Percentiles rank a stretch among this genome's conserved stretches.
Evolutionary conservation across 192 early-diverging fungal species (phyloP).

Genomic region (Irineochytrium annulatum): DNA sequence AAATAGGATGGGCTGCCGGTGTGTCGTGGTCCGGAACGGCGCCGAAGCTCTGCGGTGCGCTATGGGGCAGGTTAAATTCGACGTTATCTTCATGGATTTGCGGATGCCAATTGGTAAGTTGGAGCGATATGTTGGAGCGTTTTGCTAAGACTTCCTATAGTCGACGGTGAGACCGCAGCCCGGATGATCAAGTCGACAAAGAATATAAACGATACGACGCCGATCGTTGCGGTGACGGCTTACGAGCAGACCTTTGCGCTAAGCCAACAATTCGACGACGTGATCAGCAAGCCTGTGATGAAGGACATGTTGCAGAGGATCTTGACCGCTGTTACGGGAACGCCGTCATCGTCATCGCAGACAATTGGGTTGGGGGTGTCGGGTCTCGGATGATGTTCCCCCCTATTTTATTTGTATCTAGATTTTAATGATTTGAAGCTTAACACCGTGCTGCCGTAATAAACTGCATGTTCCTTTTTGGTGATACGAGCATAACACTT

Average conservation of each 20-base stretch:
- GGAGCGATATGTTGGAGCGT: neutral
- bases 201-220: conserved; percentile 79
- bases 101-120: conserved; percentile 87
- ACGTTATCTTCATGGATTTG: conserved; percentile 91
- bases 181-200: conserved; percentile 93
- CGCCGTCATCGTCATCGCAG: too few species aligned
- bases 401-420: too few species aligned
- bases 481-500: too few species aligned
- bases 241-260: conserved; percentile 56
- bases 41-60: conserved; percentile 86
- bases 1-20: conserved; percentile 66
- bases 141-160: conserved; percentile 24
- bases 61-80: conserved; percentile 84
- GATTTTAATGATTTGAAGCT: too few species aligned
- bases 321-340: conserved; percentile 19
- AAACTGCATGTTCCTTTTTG: too few species aligned
- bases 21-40: conserved; percentile 83
- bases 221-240: conserved; percentile 73
- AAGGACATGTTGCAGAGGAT: conserved; percentile 46
- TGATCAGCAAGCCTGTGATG: conserved; percentile 70
- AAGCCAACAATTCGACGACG: conserved; percentile 59
- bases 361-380: too few species aligned
- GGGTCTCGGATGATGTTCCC: too few species aligned
- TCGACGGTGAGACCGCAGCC: conserved; percentile 86
- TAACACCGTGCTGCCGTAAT: too few species aligned